Conservation (phyloP, 148 eudicot species). For the Spergularia marina region DNA sequence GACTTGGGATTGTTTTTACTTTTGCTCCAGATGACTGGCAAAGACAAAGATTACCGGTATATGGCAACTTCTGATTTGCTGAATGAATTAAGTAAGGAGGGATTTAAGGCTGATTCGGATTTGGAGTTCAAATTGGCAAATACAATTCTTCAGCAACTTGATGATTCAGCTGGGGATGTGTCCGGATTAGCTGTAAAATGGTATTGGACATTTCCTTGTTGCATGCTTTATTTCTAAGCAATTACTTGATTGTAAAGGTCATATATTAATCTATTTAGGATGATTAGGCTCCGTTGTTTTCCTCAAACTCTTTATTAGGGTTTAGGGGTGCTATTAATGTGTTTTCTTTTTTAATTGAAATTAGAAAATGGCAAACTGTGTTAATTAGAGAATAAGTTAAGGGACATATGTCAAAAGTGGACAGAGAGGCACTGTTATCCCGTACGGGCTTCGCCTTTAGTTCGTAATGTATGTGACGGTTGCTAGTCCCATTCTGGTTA, state of each 20-base stretch:
- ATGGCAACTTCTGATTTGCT: conserved; percentile 99
- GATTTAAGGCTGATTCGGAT: conserved; percentile 70
- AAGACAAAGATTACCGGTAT: conserved; percentile 90
- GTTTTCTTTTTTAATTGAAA: no score
- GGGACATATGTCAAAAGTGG: no score
- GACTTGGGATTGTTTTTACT: neutral
- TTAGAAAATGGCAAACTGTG: no score
- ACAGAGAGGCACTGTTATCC: no score
- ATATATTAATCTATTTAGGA: neutral
- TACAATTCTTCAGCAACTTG: conserved; percentile 84
- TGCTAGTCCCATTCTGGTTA: no score
- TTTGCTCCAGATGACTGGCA: conserved; percentile 66
- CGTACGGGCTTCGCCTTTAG: no score
- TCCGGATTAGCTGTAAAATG: conserved; percentile 99
- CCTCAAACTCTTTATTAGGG: no score
- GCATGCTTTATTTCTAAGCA: neutral
- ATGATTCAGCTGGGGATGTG: conserved; percentile 95
- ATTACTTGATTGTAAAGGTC: neutral
- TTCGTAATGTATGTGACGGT: no score
- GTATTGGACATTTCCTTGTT: conserved; percentile 34
- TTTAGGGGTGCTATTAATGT: neutral
- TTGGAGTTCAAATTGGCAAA: conserved; percentile 75
- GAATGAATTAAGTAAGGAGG: conserved; percentile 84
- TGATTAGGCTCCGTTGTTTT: neutral
- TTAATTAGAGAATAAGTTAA: no score